Evolutionary conservation across 2,329 filamentous ascomycete species (phyloP).

Genomic region (Talaromyces sp.): DNA sequence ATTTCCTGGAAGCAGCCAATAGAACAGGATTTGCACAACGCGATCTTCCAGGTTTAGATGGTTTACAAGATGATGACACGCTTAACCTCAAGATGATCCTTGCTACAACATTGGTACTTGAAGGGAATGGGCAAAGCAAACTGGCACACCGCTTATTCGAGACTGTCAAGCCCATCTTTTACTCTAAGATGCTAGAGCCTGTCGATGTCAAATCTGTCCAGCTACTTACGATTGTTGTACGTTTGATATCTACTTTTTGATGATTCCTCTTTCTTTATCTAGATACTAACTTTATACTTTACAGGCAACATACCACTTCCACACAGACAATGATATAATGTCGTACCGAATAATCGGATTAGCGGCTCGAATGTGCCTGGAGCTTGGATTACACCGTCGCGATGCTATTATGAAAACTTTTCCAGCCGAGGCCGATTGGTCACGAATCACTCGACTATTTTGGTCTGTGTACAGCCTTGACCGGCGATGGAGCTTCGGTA

Average conservation of each 20-base stretch:
- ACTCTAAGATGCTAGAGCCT: conserved; percentile 56
- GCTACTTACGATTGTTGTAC: conserved; percentile 48
- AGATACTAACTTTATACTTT: background rate
- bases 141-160: conserved; percentile 69
- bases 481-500: conserved; percentile 83
- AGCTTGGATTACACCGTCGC: conserved; percentile 75
- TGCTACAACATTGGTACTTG: conserved; percentile 70
- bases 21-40: conserved; percentile 55
- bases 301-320: conserved; percentile 72
- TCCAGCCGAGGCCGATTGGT: conserved; percentile 62
- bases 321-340: conserved; percentile 77
- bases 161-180: conserved; percentile 66
- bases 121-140: conserved; percentile 73
- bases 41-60: conserved; percentile 51
- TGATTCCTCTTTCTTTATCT: background rate
- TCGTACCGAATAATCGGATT: conserved; percentile 85
- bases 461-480: conserved; percentile 86
- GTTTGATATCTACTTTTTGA: conserved; percentile 10
- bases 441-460: conserved; percentile 66
- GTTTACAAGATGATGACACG: conserved; percentile 59
- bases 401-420: conserved; percentile 67
- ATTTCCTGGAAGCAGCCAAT: conserved; percentile 65
- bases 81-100: conserved; percentile 77
- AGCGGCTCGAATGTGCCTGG: conserved; percentile 71
- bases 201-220: conserved; percentile 56